Conservation (phyloP, 1,284 basidiomycete species). For the Schizophyllum commune region DNA sequence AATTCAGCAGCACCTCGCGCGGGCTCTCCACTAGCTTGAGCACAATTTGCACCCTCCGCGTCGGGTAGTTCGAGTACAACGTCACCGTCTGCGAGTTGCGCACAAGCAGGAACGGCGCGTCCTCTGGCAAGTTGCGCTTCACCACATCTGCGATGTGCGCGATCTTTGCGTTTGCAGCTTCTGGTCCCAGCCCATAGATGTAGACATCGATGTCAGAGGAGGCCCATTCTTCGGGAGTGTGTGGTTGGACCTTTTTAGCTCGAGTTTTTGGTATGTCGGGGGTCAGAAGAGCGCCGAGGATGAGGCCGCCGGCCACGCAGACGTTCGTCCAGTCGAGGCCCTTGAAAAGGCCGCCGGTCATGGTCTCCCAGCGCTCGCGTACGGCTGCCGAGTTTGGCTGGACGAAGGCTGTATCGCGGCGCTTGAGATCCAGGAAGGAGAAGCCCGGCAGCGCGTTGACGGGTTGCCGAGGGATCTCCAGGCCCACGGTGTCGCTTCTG, state of each 20-base stretch:
- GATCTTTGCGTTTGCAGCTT: constrained; percentile 11
- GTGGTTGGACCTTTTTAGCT: not conserved
- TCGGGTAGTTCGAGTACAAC: constrained; percentile 12
- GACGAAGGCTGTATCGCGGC: not conserved
- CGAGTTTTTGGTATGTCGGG: not conserved
- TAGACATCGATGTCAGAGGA: constrained; percentile 15
- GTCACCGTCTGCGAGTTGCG: constrained; percentile 14
- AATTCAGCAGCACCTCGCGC: constrained; percentile 13
- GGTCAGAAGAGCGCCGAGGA: constrained; percentile 4
- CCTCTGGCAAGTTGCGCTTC: constrained; percentile 7
- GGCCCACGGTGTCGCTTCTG: not conserved
- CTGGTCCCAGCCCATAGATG: constrained; percentile 10
- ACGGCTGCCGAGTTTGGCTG: constrained; percentile 4
- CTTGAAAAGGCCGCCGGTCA: constrained; percentile 6
- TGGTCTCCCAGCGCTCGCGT: not conserved
- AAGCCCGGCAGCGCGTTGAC: not conserved
- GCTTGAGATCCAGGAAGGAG: not conserved
- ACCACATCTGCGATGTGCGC: constrained; percentile 10
- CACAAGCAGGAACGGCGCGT: constrained; percentile 11
- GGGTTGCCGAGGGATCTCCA: not conserved
- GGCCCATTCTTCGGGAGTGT: constrained; percentile 2
- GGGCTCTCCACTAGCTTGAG: constrained; percentile 13
- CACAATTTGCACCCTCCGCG: constrained; percentile 14
- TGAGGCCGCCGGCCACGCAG: constrained; percentile 7
- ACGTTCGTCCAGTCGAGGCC: constrained; percentile 8